Base-by-base conservation (phyloP, 1,284 basidiomycete genomes). In the Lentinula novae-zelandiae region DNA sequence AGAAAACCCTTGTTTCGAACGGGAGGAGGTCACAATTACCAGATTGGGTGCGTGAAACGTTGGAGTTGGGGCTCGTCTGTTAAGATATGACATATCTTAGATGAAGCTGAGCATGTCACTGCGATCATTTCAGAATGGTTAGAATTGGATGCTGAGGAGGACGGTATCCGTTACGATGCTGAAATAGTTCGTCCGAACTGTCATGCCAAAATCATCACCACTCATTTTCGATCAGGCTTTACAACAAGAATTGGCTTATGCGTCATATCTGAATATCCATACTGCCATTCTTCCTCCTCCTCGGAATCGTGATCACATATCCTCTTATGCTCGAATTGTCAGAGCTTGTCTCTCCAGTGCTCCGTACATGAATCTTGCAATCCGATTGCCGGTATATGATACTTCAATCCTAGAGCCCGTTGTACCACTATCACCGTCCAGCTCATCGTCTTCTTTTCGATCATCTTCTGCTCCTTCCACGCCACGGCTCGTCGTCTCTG, bases 91-190 rank as follows among this genome's bases (percentile, higher is more conserved):
- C 22, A 27, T 27, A 27, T 27, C 22, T 27, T 34, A 94, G 94
- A 96, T 72, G 96, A 99, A 72, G 88, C 92, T 1, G 88, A 92
- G 62, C 82, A 82, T 39, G 78, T 93, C 22, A 83, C 92, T 17
- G 90, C 82, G 2, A 82, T 97, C 68, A 82, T 91, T 8, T 94
- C 95, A 13, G 92, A 93, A 62, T 99, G 97, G 97, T 81, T 99
- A 10, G 94, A 98, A 73, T 81, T 99, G 46, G 97, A 99, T 75
- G 89, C 94, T 10, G 78, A 84, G 1, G 95, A 98, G 73, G 93
- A 96, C 70, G 96, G 96, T 78, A 90, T 99, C 62, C 86, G 97
- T 51, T 92, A 96, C 68, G 97, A 99, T 71, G 91, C 95, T 57
- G 97, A 98, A 76, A 89, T 97, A 61, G 94, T 95, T 72, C 73